Evolutionary conservation across 768 basidiomycete species (phyloP).

Genomic region (Lentinus brumalis): DNA sequence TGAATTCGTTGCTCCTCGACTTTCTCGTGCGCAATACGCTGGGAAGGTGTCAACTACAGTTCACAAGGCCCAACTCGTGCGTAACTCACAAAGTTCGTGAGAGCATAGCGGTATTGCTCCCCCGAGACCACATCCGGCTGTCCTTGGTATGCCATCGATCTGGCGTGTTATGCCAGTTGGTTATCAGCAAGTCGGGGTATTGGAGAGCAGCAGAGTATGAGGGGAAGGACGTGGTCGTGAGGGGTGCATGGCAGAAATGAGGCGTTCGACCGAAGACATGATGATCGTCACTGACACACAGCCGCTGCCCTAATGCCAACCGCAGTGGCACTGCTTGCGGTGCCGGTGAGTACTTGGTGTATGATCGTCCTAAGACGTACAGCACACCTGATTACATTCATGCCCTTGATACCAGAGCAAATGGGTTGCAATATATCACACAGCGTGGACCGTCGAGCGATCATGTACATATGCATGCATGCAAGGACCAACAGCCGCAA

Average conservation of each 20-base stretch:
- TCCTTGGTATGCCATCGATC: constrained; percentile 14
- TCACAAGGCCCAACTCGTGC: neutral
- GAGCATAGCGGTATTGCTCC: constrained; percentile 81
- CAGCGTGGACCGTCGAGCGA: too few relatives aligned
- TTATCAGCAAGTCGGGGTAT: neutral
- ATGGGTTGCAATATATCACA: too few relatives aligned
- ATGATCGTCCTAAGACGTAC: neutral
- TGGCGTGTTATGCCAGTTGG: too few relatives aligned
- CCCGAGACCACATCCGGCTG: constrained; percentile 39
- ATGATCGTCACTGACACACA: neutral
- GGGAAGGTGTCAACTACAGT: constrained; percentile 2
- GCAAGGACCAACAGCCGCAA: neutral
- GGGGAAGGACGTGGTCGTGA: neutral
- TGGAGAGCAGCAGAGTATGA: neutral
- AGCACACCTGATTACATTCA: too few relatives aligned
- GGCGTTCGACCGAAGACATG: neutral
- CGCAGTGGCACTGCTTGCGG: neutral
- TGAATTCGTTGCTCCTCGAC: constrained; percentile 81
- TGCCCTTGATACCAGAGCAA: too few relatives aligned
- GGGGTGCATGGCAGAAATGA: neutral
- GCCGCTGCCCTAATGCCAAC: neutral
- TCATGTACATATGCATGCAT: too few relatives aligned
- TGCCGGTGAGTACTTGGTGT: neutral
- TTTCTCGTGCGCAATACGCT: constrained; percentile 88
- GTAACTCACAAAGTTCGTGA: constrained; percentile 67